These are phyloP conservation scores for Ministeria vibrans DNA, from an alignment of 78 protist species.

Conservation along the genomic window DNA sequence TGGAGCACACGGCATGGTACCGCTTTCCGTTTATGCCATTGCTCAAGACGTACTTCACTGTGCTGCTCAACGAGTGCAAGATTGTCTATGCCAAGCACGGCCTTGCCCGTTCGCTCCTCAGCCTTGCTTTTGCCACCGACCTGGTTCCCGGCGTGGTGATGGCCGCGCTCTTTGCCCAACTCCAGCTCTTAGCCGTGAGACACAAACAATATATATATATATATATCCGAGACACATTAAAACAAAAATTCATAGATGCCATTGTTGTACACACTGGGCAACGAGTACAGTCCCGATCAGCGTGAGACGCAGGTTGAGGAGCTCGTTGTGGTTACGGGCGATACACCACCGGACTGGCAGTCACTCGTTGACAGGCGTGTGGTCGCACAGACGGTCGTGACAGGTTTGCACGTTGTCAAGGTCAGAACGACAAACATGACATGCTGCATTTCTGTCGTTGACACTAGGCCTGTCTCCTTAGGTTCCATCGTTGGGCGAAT, in stretches of 20 bases:
- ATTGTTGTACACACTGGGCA: not conserved
- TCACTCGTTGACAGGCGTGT: not conserved
- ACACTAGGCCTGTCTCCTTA: no score
- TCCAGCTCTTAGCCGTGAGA: slow-evolving; percentile 28
- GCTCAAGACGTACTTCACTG: slow-evolving; percentile 21
- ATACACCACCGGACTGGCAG: not conserved
- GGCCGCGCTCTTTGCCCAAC: slow-evolving; percentile 25
- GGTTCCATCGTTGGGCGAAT: not conserved
- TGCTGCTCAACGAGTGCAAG: slow-evolving; percentile 10
- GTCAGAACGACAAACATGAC: no score
- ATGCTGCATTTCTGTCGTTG: no score
- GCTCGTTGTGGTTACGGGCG: not conserved
- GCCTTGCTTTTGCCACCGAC: slow-evolving; percentile 17
- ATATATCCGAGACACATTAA: no score
- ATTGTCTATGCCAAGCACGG: slow-evolving; percentile 7
- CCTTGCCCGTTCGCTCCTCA: slow-evolving; percentile 3
- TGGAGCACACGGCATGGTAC: slow-evolving; percentile 50
- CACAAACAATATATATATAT: no score
- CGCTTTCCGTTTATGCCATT: slow-evolving; percentile 28
- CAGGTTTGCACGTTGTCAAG: not conserved
- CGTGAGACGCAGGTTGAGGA: not conserved
- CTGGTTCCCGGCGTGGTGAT: slow-evolving; percentile 35
- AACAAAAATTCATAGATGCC: no score
- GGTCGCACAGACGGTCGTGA: not conserved
- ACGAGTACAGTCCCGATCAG: not conserved